Base-by-base conservation (phyloP, 2,329 filamentous ascomycete genomes). In the Xylaria sp. region DNA sequence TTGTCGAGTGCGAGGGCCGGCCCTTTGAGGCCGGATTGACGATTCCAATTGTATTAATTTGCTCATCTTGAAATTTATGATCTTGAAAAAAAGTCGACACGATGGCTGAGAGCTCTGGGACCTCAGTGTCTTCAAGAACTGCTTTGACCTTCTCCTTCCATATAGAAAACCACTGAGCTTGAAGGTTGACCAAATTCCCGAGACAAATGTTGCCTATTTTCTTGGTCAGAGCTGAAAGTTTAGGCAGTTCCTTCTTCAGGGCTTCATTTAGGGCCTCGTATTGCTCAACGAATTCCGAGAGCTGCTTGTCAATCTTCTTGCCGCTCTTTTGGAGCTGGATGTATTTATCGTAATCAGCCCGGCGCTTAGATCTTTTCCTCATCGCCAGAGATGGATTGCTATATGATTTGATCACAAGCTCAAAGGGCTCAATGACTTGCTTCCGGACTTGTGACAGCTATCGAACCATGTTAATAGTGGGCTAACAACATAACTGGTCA, bases 201-300 rank as follows among this genome's bases (percentile, higher is more conserved):
- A 97, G 82, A 70, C 92, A 94, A 23, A 90, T 89, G 70, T 93
- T 91, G 70, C 95, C 92, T 63, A 97, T 81, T 70, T 89, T 90
- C 64, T 92, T 91, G 1, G 94, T 97, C 65, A 95, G 79, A 7
- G 81, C 78, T 53, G 95, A 96, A 15, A 99, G 83, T 73, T 89
- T 89, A 1, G 94, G 94, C 47, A 99, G 83, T 74, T 98, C 94
- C 67, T 94, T 90, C 77, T 97, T 97, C 62, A 98, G 82, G 0
- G 94, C 92, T 65, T 97, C 92, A 72, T 98, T 98, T 62, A 99
- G 82, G 7, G 93, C 92, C 40, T 91, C 85, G 75, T 97, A 99
- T 73, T 96, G 90, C 71, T 97, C 92, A 19, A 93, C 92, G 38
- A 90, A 86, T 69, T 96, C 92, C 15, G 86, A 82, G 3, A 93